Conservation (phyloP, 768 basidiomycete genomes). For the Tylopilus balloui region DNA sequence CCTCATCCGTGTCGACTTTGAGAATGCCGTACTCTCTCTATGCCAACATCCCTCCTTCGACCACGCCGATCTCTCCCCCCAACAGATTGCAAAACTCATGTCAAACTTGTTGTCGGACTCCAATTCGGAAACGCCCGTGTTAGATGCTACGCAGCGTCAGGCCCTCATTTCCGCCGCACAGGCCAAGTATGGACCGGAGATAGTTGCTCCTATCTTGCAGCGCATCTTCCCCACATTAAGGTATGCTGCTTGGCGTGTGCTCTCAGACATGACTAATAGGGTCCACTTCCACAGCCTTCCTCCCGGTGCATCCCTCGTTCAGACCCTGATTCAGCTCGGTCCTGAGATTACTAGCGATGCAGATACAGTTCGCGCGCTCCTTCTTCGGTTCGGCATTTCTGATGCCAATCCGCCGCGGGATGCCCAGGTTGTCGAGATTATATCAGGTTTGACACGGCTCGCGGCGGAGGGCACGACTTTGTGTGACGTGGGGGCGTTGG, state of each 20-base stretch:
- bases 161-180: slow-evolving; percentile 71
- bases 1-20: slow-evolving; percentile 74
- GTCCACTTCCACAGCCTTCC: slow-evolving; percentile 46
- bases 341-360: slow-evolving; percentile 73
- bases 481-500: slow-evolving; percentile 71
- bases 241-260: slow-evolving; percentile 37
- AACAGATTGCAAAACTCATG: slow-evolving; percentile 75
- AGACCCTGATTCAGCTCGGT: slow-evolving; percentile 72
- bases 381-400: slow-evolving; percentile 72
- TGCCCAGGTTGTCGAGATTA: slow-evolving; percentile 64
- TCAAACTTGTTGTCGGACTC: slow-evolving; percentile 73
- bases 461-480: slow-evolving; percentile 69
- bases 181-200: slow-evolving; percentile 76
- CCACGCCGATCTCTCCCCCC: slow-evolving; percentile 69
- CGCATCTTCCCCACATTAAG: slow-evolving; percentile 71
- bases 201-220: slow-evolving; percentile 67
- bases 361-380: slow-evolving; percentile 63
- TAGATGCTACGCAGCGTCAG: slow-evolving; percentile 72
- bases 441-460: slow-evolving; percentile 60
- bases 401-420: slow-evolving; percentile 69
- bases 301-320: slow-evolving; percentile 64
- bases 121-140: slow-evolving; percentile 60
- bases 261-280: slow-evolving; percentile 12
- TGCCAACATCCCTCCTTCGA: slow-evolving; percentile 82
- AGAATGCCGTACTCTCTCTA: slow-evolving; percentile 68